Percentiles rank a stretch among this genome's conserved stretches.
These are phyloP conservation scores for Scenedesmus sp. DNA, from an alignment of 163 green algal species.

Conservation along the genomic window DNA sequence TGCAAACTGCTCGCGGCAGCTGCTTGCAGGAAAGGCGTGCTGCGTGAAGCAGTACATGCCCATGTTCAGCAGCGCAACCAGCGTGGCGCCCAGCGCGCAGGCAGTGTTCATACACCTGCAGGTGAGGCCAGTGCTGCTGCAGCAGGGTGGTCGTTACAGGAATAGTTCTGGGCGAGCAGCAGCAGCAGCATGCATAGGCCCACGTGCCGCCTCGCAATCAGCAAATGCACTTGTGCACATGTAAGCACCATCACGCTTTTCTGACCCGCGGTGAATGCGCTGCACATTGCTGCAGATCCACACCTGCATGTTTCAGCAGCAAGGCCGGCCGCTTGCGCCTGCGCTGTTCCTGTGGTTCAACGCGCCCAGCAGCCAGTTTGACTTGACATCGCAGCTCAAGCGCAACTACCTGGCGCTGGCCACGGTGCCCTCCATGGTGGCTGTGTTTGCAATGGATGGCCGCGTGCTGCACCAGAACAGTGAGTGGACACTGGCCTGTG, in stretches of 20 bases:
- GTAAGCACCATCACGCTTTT: no score
- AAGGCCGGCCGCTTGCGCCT: neutral
- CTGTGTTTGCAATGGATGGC: slow-evolving; percentile 32
- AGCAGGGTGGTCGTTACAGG: neutral
- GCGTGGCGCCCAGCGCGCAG: neutral
- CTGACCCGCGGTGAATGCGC: neutral
- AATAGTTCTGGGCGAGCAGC: neutral
- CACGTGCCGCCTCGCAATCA: neutral
- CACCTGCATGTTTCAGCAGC: slow-evolving; percentile 4
- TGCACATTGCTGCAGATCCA: slow-evolving; percentile 16
- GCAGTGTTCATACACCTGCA: slow-evolving; percentile 26
- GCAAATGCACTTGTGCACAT: neutral
- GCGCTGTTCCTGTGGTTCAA: slow-evolving; percentile 49
- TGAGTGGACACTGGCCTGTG: neutral
- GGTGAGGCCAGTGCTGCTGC: neutral
- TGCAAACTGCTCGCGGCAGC: slow-evolving; percentile 27
- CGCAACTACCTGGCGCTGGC: slow-evolving; percentile 43
- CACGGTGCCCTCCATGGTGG: slow-evolving; percentile 33
- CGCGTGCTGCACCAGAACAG: slow-evolving; percentile 49
- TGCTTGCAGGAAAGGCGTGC: slow-evolving; percentile 31
- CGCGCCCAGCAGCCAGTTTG: slow-evolving; percentile 41
- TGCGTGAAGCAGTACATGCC: slow-evolving; percentile 42
- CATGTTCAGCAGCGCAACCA: slow-evolving; percentile 3
- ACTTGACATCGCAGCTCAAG: slow-evolving; percentile 46
- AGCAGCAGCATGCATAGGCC: neutral